Evolutionary conservation across 768 basidiomycete species (phyloP).

Genomic region (Kwoniella sp.): DNA sequence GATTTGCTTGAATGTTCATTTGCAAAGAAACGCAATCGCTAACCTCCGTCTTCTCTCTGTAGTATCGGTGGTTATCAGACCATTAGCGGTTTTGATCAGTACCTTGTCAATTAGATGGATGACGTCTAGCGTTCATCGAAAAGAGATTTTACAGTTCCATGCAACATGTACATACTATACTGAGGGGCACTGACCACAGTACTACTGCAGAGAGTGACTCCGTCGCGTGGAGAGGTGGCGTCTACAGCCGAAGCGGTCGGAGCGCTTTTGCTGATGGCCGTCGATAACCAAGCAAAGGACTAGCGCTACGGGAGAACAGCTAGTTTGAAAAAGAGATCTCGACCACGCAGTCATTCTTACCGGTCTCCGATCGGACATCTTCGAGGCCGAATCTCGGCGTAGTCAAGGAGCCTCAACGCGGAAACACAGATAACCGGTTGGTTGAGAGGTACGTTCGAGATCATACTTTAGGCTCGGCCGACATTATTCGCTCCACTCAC

Average conservation of each 20-base stretch:
- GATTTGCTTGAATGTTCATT: slow-evolving; percentile 21
- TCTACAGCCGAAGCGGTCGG: neutral
- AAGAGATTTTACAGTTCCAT: neutral
- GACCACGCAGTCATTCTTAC: too few species aligned
- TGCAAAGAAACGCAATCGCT: neutral
- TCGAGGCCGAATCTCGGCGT: too few species aligned
- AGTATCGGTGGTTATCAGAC: slow-evolving; percentile 92
- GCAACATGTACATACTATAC: neutral
- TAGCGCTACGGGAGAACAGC: too few species aligned
- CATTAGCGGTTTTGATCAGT: slow-evolving; percentile 60
- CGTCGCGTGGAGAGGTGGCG: too few species aligned
- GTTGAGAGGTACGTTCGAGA: too few species aligned
- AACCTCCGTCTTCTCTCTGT: slow-evolving; percentile 57
- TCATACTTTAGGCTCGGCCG: too few species aligned
- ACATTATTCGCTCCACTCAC: too few species aligned
- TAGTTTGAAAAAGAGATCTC: too few species aligned
- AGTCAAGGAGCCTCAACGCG: slow-evolving; percentile 1
- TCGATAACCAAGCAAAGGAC: too few species aligned
- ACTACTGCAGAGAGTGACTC: too few species aligned
- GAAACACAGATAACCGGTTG: neutral
- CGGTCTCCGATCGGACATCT: too few species aligned
- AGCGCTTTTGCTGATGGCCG: neutral
- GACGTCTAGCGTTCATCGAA: neutral
- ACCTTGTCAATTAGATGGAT: neutral
- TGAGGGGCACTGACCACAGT: too few species aligned